Evolutionary conservation across 2,329 filamentous ascomycete genomes (phyloP).

Genomic region (Lecanoromycetidae sp.): DNA sequence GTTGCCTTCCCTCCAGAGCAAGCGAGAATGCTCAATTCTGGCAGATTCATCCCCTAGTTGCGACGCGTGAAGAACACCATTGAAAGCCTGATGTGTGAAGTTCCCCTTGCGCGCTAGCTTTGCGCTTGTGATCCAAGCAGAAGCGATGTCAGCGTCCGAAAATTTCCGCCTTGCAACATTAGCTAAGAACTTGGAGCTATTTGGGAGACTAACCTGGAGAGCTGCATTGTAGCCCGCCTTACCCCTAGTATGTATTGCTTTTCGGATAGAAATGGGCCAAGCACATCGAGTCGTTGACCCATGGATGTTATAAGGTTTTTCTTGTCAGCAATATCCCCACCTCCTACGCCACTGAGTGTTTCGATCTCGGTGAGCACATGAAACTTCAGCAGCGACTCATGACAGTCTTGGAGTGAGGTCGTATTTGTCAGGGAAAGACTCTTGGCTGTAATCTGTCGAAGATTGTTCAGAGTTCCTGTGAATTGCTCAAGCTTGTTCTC

Average conservation of each 20-base stretch:
- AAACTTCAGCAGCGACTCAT: conserved; percentile 72
- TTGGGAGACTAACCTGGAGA: conserved; percentile 47
- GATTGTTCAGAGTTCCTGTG: conserved; percentile 43
- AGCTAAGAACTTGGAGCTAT: background rate
- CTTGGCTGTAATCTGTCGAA: conserved; percentile 59
- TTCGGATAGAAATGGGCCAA: conserved; percentile 80
- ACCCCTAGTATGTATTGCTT: conserved; percentile 89
- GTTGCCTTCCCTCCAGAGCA: conserved; percentile 87
- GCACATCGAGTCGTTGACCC: conserved; percentile 67
- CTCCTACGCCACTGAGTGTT: conserved; percentile 40
- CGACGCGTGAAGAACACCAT: conserved; percentile 80
- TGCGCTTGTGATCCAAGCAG: conserved; percentile 74
- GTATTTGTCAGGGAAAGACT: conserved; percentile 67
- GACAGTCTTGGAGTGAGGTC: conserved; percentile 68
- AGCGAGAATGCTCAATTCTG: conserved; percentile 83
- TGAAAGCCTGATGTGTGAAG: conserved; percentile 77
- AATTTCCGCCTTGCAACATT: conserved; percentile 40
- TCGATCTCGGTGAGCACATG: conserved; percentile 84
- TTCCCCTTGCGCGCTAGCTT: conserved; percentile 76
- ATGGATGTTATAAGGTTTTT: conserved; percentile 41
- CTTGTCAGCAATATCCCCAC: conserved; percentile 5
- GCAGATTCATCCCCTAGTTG: conserved; percentile 74
- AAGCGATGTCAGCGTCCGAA: conserved; percentile 61
- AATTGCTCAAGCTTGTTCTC: conserved; percentile 43
- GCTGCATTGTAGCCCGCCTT: conserved; percentile 73